These are phyloP conservation scores for Solanum chmielewskii DNA, from an alignment of 257 asterid genomes.

Conservation along the genomic window DNA sequence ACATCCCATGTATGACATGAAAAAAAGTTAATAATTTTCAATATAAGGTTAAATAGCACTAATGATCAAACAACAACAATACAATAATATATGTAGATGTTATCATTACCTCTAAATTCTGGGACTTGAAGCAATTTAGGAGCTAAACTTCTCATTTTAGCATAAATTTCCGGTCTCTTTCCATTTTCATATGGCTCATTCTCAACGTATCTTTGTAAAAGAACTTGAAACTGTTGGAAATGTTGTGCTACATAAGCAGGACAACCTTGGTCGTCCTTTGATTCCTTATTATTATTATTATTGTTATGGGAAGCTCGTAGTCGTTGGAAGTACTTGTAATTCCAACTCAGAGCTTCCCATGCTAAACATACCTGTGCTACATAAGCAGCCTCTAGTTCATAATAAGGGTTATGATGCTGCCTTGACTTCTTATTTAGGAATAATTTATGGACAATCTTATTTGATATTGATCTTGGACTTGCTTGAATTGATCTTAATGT, in stretches of 20 bases:
- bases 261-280: conserved; percentile 60
- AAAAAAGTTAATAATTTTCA: not conserved
- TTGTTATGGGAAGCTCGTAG: conserved; percentile 31
- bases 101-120: conserved; percentile 37
- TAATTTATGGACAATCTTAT: conserved; percentile 51
- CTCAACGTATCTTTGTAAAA: conserved; percentile 64
- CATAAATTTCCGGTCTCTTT: conserved; percentile 67
- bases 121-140: conserved; percentile 91
- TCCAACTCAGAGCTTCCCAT: conserved; percentile 97
- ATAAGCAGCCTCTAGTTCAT: conserved; percentile 70
- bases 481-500: conserved; percentile 66
- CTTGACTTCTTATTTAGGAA: conserved; percentile 19
- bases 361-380: conserved; percentile 82
- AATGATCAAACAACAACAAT: too few species aligned
- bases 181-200: conserved; percentile 87
- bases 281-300: conserved; percentile 11
- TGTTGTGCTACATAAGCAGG: conserved; percentile 76
- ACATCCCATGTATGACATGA: not conserved
- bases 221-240: conserved; percentile 79
- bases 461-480: conserved; percentile 79
- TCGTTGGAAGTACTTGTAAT: conserved; percentile 59
- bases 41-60: too few species aligned
- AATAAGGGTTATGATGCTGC: conserved; percentile 41
- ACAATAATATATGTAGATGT: too few species aligned
- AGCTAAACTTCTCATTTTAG: conserved; percentile 52